Evolutionary conservation across 2,329 filamentous ascomycete species (phyloP).

Genomic region (Fusarium succisae): DNA sequence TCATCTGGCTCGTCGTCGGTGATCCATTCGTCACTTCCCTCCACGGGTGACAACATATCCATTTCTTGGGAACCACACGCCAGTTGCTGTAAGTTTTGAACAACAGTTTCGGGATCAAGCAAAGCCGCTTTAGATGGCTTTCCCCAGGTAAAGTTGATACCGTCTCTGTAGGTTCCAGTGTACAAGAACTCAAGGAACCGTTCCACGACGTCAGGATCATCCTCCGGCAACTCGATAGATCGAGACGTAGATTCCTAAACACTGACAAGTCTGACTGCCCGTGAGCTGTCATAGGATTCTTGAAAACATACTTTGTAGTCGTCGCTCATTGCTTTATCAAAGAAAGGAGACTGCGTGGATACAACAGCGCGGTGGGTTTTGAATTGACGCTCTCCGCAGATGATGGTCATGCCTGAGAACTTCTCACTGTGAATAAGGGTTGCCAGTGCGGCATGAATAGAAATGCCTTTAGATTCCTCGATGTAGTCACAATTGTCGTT

Average conservation of each 20-base stretch:
- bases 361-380: conserved; percentile 47
- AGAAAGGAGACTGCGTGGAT: conserved; percentile 48
- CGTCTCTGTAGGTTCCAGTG: conserved; percentile 31
- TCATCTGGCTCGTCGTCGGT: not conserved
- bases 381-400: conserved; percentile 43
- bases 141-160: not conserved
- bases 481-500: not conserved
- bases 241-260: conserved; percentile 28
- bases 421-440: conserved; percentile 19
- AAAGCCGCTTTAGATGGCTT: not conserved
- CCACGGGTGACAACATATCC: too few relatives aligned
- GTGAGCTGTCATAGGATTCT: too few relatives aligned
- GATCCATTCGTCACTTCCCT: not conserved
- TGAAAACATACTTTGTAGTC: conserved; percentile 38
- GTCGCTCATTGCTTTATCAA: conserved; percentile 39
- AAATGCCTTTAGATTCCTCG: not conserved
- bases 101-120: not conserved
- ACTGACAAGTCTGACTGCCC: too few relatives aligned
- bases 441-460: not conserved
- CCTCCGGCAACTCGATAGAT: conserved; percentile 41
- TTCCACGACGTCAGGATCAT: conserved; percentile 41
- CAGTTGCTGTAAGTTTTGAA: not conserved
- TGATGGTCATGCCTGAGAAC: conserved; percentile 48
- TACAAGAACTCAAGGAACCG: conserved; percentile 47
- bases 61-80: not conserved